phyloP scores from a whole-genome alignment of 495 filamentous ascomycete species.

The Penicillium psychrofluorescens region DNA sequence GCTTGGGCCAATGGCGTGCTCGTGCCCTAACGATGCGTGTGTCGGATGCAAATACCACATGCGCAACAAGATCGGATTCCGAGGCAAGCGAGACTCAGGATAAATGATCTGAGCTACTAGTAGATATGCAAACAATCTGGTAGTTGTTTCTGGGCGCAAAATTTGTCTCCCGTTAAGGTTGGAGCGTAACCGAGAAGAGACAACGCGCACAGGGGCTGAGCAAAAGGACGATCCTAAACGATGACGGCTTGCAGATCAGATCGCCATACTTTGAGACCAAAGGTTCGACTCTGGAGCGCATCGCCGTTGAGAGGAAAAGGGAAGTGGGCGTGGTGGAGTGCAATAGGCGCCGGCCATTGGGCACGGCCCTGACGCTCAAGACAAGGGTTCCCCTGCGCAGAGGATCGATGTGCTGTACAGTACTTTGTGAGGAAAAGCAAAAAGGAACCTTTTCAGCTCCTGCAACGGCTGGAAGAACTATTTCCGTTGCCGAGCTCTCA shows the following conservation, averaged over 20 bases:
- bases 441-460: neutral
- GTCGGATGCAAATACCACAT: slow-evolving; percentile 15
- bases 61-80: neutral
- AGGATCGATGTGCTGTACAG: neutral
- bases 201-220: slow-evolving; percentile 12
- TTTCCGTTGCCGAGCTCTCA: too few relatives aligned
- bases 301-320: slow-evolving; percentile 13
- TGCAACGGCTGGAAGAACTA: too few relatives aligned
- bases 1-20: slow-evolving; percentile 10
- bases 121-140: too few relatives aligned
- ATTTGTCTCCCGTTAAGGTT: slow-evolving; percentile 1
- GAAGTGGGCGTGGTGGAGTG: slow-evolving; percentile 3
- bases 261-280: slow-evolving; percentile 28
- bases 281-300: slow-evolving; percentile 17
- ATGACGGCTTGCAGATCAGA: slow-evolving; percentile 34
- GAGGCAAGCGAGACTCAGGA: too few relatives aligned
- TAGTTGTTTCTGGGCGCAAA: neutral
- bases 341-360: slow-evolving; percentile 1
- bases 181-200: slow-evolving; percentile 10
- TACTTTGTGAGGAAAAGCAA: neutral
- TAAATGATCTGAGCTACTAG: too few relatives aligned
- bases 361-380: neutral
- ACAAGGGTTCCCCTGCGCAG: slow-evolving; percentile 3
- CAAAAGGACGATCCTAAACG: slow-evolving; percentile 17
- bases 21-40: slow-evolving; percentile 3